Evolutionary conservation across 306 rosid species (phyloP).

Genomic region (Citrullus colocynthis): DNA sequence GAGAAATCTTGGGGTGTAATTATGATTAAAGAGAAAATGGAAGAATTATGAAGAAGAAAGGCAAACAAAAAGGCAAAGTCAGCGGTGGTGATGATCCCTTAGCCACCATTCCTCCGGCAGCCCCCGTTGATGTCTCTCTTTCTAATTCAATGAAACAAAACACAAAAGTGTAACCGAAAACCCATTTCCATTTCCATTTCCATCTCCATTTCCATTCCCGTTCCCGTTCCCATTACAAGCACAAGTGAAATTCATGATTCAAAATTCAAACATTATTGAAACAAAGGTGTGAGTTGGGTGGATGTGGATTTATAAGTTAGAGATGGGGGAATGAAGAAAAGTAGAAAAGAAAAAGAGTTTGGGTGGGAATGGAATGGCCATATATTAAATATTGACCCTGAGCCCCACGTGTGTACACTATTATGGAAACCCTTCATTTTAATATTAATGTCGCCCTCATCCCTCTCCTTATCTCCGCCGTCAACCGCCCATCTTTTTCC

Average conservation of each 20-base stretch:
- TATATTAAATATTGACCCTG: not conserved
- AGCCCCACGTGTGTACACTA: not conserved
- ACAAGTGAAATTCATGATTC: not conserved
- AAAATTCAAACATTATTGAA: too few species aligned
- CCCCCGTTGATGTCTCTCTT: not conserved
- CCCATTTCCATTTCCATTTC: not conserved
- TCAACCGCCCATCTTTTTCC: not conserved
- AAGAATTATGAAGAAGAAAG: not conserved
- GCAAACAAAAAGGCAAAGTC: not conserved
- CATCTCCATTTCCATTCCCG: not conserved
- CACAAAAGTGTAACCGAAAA: slow-evolving; percentile 43
- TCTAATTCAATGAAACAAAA: not conserved
- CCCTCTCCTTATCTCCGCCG: not conserved
- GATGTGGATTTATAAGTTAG: not conserved
- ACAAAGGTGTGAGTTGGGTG: not conserved
- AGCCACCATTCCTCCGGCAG: slow-evolving; percentile 11
- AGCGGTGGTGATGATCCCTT: not conserved
- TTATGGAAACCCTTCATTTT: not conserved
- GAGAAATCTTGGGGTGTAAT: slow-evolving; percentile 11
- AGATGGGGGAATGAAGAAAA: not conserved
- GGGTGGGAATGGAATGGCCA: not conserved
- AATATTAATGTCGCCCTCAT: not conserved
- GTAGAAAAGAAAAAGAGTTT: not conserved
- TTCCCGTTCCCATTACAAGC: not conserved
- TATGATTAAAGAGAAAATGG: not conserved